Evolutionary conservation across 2,329 filamentous ascomycete species (phyloP), one percentile per base, ranked within the genome.

Genomic region (Fusarium compactum): DNA sequence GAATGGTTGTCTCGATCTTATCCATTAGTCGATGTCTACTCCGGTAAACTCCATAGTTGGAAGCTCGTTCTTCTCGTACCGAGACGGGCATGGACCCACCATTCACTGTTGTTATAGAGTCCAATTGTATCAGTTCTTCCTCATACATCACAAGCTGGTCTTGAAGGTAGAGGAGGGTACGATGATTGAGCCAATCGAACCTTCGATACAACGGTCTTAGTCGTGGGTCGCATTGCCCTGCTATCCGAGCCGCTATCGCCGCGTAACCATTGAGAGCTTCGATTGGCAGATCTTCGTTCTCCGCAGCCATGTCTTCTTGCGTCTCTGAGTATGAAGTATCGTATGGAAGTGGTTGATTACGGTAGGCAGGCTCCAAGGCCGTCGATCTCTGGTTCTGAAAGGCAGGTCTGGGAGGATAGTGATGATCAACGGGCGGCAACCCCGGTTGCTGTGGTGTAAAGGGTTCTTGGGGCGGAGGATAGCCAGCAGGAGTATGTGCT

Each of bases 101-200:
- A 1, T 81, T 79, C 5, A 83, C 78, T 0, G 87, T 87, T 71
- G 89, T 87, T 2, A 81, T 80, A 22, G 81, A 81, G 74, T 97
- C 95, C 2, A 96, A 80, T 0, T 85, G 83, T 20, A 88, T 87
- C 2, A 98, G 85, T 61, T 95, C 89, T 74, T 94, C 90, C 79
- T 97, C 94, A 40, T 97, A 83, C 73, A 95, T 91, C 30, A 86
- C 85, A 20, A 97, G 88, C 78, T 97, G 93, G 76, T 97, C 94
- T 79, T 97, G 95, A 18, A 97, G 84, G 67, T 96, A 90, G 1
- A 97, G 84, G 5, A 98, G 82, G 5, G 97, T 82, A 5, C 95
- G 90, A 77, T 97, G 94, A 74, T 96, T 95, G 20, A 97, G 82
- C 14, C 89, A 86, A 77, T 93, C 91, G 75, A 98, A 98, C 60